Base-by-base conservation (phyloP, 2,329 filamentous ascomycete genomes). In the Venturia effusa region DNA sequence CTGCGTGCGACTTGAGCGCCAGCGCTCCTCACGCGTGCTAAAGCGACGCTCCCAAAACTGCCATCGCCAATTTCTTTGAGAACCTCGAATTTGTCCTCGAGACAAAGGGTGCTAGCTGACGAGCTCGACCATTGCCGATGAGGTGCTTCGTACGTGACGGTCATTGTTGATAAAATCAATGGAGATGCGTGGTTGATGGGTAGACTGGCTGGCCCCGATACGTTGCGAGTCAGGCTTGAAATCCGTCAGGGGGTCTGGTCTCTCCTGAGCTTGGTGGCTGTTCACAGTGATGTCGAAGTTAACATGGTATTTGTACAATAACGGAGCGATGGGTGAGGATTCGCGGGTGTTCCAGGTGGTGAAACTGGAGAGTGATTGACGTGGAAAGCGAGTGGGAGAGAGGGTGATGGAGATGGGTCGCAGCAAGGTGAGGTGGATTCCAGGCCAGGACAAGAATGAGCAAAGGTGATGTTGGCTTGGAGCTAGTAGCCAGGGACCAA, bases 51-150 rank as follows among this genome's bases (percentile, higher is more conserved):
- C 66, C 94, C 94, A 74, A 99, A 99, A 79, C 94, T 97, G 69
- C 94, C 94, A 85, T 99, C 94, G 61, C 94, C 94, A 74, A 99
- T 95, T 73, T 99, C 94, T 78, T 97, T 99, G 74, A 99, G 80
- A 64, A 99, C 87, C 77, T 99, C 93, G 74, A 97, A 99, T 70
- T 92, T 87, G 74, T 99, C 94, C 74, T 97, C 92, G 63, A 99
- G 85, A 63, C 77, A 87, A 71, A 73, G 65, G 66, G 80, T 76
- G 27, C 75, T 77, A 73, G 57, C 40, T 17, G 77, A 82, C 71
- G 74, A 80, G 68, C 75, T 79, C 64, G 83, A 80, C 69, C 85
- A 83, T 75, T 84, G 84, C 74, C 89, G 84, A 71, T 87, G 84
- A 76, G 88, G 83, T 71, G 86, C 79, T 72, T 93, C 90, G 75